Conservation (phyloP, 2,329 filamentous ascomycete genomes). For the Sporothrix luriei region DNA sequence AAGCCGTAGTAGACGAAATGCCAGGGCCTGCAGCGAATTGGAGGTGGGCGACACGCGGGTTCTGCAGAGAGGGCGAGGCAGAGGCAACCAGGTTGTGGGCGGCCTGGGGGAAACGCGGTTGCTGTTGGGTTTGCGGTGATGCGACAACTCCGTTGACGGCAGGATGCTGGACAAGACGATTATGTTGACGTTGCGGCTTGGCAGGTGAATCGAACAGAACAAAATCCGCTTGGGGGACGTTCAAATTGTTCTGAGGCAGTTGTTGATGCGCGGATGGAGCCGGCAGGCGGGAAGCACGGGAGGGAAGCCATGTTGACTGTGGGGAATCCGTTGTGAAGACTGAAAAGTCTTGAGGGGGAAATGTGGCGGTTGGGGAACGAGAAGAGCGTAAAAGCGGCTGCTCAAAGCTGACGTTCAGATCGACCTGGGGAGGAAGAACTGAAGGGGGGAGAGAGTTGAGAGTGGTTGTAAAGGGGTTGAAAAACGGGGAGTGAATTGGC, state of each 20-base stretch:
- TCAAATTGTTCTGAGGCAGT: constrained; percentile 48
- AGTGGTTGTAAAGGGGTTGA: constrained; percentile 52
- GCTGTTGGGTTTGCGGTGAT: constrained; percentile 51
- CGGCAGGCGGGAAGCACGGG: constrained; percentile 65
- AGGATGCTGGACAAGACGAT: constrained; percentile 47
- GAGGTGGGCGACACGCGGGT: constrained; percentile 62
- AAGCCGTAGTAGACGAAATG: constrained; percentile 54
- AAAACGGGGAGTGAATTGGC: constrained; percentile 43
- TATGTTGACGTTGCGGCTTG: constrained; percentile 49
- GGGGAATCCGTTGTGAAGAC: constrained; percentile 82
- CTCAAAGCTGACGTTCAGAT: constrained; percentile 69
- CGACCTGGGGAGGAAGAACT: constrained; percentile 60
- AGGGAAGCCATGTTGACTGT: constrained; percentile 78
- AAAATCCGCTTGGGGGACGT: constrained; percentile 69
- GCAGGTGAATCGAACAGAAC: constrained; percentile 68
- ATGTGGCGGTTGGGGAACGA: constrained; percentile 61
- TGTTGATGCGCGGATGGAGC: constrained; percentile 63
- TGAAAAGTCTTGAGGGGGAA: constrained; percentile 66
- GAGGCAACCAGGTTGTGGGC: constrained; percentile 42
- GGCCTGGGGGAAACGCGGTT: constrained; percentile 41
- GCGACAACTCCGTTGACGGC: constrained; percentile 48
- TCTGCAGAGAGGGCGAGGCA: constrained; percentile 53
- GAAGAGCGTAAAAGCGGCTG: constrained; percentile 59
- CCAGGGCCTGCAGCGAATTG: constrained; percentile 58
- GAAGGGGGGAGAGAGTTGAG: constrained; percentile 46